phyloP scores from a whole-genome alignment of 495 filamentous ascomycete species.

The Tirmania nivea region DNA sequence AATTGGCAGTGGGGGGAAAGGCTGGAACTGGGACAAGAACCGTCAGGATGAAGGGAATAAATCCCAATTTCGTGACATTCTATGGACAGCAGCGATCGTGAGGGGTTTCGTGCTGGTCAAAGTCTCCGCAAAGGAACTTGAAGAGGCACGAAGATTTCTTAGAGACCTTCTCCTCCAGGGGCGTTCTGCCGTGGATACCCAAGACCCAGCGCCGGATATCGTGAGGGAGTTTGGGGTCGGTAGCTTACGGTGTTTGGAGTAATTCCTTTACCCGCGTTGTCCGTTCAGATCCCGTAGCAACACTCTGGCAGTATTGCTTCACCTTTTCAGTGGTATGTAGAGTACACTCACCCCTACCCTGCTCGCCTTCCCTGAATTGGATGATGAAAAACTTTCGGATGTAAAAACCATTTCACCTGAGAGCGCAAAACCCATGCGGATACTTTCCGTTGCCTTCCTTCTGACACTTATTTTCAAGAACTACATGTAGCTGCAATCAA shows the following conservation, averaged over 20 bases:
- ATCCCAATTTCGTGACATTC: slow-evolving; percentile 36
- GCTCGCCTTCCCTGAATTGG: not conserved
- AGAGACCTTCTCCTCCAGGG: slow-evolving; percentile 29
- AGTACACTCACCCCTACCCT: too few species aligned
- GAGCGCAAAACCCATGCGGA: slow-evolving; percentile 15
- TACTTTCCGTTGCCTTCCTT: slow-evolving; percentile 18
- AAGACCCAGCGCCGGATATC: slow-evolving; percentile 10
- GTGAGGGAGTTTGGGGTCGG: slow-evolving; percentile 39
- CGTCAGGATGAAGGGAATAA: slow-evolving; percentile 25
- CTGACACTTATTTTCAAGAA: slow-evolving; percentile 9
- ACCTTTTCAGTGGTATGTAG: too few species aligned
- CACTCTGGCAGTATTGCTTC: too few species aligned
- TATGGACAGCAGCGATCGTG: slow-evolving; percentile 73
- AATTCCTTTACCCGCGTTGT: too few species aligned
- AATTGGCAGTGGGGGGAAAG: slow-evolving; percentile 35
- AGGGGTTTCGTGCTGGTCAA: slow-evolving; percentile 77
- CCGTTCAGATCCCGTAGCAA: too few species aligned
- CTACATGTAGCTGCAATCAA: too few species aligned
- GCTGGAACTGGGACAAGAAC: slow-evolving; percentile 18
- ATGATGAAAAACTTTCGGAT: slow-evolving; percentile 19
- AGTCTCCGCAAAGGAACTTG: slow-evolving; percentile 43
- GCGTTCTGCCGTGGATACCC: slow-evolving; percentile 27
- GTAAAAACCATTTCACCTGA: slow-evolving; percentile 12
- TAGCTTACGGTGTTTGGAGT: slow-evolving; percentile 33
- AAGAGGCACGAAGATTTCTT: slow-evolving; percentile 41